Evolutionary conservation across 2,329 filamentous ascomycete species (phyloP), one percentile per base, ranked within the genome.

Genomic region (Trichoderma lentiforme): DNA sequence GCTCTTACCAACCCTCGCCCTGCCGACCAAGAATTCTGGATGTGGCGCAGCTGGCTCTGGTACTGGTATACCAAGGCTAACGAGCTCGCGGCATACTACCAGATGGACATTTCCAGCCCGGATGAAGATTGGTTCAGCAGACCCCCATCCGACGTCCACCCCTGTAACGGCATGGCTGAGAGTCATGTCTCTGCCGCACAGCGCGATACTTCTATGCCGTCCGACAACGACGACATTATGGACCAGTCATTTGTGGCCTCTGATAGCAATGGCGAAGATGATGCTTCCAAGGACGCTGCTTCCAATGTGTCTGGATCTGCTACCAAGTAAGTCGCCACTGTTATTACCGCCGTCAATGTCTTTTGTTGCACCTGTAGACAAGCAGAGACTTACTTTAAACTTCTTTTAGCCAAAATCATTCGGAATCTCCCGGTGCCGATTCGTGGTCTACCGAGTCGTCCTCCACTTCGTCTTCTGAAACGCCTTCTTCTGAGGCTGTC

Each of bases 21-120:
- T 68, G 1, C 62, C 70, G 12, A 65, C 66, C n/a, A 73, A 78
- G 58, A 53, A 72, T 5, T 76, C 12, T 79, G 74, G 77, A 2
- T 24, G 5, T 78, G 77, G 76, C 75, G 78, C 4, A 15, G 71
- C 3, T 81, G 80, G 80, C 72, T 82, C 21, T 26, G 76, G 62
- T 72, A 78, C 43, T 80, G 74, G 78, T 80, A 78, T 36, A 39
- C 70, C 21, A 47, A 80, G 28, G 76, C 75, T 11, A 73, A 79
- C 4, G 12, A n/a, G 6, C 73, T 81, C 15, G 78, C 80, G 53
- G 5, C 21, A 1, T 21, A n/a, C 14, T 72, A 76, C 18, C 21
- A 53, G 2, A 71, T 80, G 15, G 11, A 14, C 18, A 66, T 73
- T 15, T 32, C 8, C 3, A 18, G 74, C 4, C 79, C 80, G 9